Evolutionary conservation across 164 flowering plant species (phyloP), one percentile per base, ranked within the genome.

Genomic region (Aristolochia contorta): DNA sequence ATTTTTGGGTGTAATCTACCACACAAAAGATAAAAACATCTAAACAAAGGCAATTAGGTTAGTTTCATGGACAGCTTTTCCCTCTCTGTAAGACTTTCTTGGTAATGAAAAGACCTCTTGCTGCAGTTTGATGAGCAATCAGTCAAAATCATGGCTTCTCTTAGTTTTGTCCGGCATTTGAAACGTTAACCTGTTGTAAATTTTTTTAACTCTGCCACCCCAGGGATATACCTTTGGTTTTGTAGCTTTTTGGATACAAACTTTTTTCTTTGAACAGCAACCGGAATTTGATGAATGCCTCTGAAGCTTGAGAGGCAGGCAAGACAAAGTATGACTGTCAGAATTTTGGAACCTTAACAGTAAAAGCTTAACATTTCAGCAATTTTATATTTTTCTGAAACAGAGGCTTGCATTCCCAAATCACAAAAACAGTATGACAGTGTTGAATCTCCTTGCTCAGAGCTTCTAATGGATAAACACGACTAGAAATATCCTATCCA

Each of bases 371-470:
- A 1, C 7, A 3, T 5, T 6, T 16, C 24, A 30, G 25, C 13
- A 3, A 4, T 3, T 24, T 18, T 56, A 4, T 1, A 4, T 56
- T 77, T 95, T 95, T 91, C 85, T 8, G 89, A 81, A 77, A 96
- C 89, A 22, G 91, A 80, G 63, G 96, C 96, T 68, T 89, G 92
- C 76, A 87, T 57, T 63, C 84, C 76, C 70, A 91, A 91, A 30
- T 91, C 98, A 74, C 79, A 81, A 74, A 91, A 89, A 37, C 95
- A 91, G 73, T 80, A 23, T 89, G 95, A 76, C 98, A 91, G 30
- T 89, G 91, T 70, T 91, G 82, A 74, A 91, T 87, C 73, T 87
- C 89, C 54, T 89, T 83, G 69, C 96, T 96, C 57, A 82, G 61
- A 61, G 85, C 85, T 67, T 91, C 98, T n/a, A 91, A 62, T 2